Base-by-base conservation (phyloP, 179 eudicot genomes). In the Beta corolliflora region DNA sequence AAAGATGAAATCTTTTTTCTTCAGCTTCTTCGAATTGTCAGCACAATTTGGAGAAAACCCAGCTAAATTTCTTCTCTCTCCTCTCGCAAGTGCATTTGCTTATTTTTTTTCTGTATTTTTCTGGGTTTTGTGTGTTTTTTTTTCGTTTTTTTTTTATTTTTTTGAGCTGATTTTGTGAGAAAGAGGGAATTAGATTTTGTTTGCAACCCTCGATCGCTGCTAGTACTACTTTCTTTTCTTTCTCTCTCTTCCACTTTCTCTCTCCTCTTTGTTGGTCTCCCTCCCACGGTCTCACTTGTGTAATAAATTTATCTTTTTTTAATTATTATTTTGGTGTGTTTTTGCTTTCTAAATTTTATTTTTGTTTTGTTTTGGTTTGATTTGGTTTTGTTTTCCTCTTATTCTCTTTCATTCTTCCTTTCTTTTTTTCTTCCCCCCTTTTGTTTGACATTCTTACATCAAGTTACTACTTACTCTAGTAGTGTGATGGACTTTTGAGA, bases 111-210 rank as follows among this genome's bases (percentile, higher is more conserved):
- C 45, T 70, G 11, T 48, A 60, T 36, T 64, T 78, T 78, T 78
- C 66, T 82, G 84, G 85, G 81, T 84, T 64, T 76, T 48, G 56
- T 9, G 63, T 48, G 36, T 14, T 64, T 36, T 14, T 69, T 70
- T 76, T 46, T 56, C 50, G 3, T 77, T 66, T 77, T 71, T 50
- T 60, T 18, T 68, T 63, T 25, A 25, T 63, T 23, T 14, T 31
- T 72, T 18, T 58, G 44, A 72, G 77, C 63, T 63, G 76, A 71
- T 81, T 81, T 78, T 75, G 73, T 53, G 69, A 67, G 70, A 68
- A 41, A 71, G 72, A 41, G 65, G 81, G 79, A 65, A 79, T 85
- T 85, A 85, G 88, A 85, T 85, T 85, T 85, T 84, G 84, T 80
- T 80, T 44, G 81, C 84, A 74, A 78, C 81, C 84, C 82, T 78